phyloP scores from a whole-genome alignment of 768 basidiomycete species.

The Butyriboletus loyo region DNA sequence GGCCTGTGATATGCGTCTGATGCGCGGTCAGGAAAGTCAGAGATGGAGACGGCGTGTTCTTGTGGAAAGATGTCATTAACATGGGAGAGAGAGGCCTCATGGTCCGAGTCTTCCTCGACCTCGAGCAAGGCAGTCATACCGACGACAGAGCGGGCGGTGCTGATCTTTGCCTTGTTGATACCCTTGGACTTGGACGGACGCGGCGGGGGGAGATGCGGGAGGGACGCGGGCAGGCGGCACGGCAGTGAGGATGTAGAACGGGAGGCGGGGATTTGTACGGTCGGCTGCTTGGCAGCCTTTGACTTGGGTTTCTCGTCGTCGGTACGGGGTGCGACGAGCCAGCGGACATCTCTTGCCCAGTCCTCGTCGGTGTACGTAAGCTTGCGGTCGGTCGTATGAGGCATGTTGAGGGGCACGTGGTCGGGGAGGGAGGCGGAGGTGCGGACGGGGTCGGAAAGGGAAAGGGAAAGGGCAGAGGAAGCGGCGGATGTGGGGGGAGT shows the following conservation, averaged over 20 bases:
- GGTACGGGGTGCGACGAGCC: constrained; percentile 46
- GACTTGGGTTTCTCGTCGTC: constrained; percentile 15
- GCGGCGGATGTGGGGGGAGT: constrained; percentile 26
- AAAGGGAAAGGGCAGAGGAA: constrained; percentile 28
- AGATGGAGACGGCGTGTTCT: constrained; percentile 14
- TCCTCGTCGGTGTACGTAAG: constrained; percentile 50
- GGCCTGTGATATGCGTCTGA: constrained; percentile 14
- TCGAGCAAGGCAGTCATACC: constrained; percentile 54
- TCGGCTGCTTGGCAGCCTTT: constrained; percentile 17
- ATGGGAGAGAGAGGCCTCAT: constrained; percentile 10
- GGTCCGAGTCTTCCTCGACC: constrained; percentile 46
- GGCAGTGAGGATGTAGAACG: constrained; percentile 24
- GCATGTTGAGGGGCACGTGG: constrained; percentile 20
- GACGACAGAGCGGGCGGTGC: constrained; percentile 43
- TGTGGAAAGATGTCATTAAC: constrained; percentile 11
- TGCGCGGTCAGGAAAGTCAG: constrained; percentile 10
- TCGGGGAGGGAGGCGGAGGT: constrained; percentile 31
- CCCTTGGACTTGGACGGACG: constrained; percentile 28
- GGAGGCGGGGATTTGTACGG: constrained; percentile 12
- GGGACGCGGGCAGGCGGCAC: constrained; percentile 7
- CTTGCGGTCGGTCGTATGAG: constrained; percentile 19
- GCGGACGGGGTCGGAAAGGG: constrained; percentile 35
- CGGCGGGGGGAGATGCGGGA: constrained; percentile 11
- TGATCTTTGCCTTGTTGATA: constrained; percentile 29
- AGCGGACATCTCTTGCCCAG: constrained; percentile 68